Evolutionary conservation across 768 basidiomycete species (phyloP).

Genomic region (Daedaleopsis nitida): DNA sequence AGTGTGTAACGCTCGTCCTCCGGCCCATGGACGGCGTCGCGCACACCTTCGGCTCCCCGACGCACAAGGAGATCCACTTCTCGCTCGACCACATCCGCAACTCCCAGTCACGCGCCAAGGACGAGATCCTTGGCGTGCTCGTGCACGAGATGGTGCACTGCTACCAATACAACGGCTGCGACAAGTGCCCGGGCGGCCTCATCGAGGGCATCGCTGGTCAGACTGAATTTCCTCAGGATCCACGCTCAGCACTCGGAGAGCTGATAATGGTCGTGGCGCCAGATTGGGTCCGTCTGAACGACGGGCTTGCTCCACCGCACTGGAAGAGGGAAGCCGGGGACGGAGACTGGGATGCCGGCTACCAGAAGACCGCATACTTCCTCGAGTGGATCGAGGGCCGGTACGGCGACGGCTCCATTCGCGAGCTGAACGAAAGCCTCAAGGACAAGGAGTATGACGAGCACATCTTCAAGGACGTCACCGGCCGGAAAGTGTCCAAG

Average conservation of each 20-base stretch:
- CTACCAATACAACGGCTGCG: conserved; percentile 67
- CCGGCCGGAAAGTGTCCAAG: conserved; percentile 52
- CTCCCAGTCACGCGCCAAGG: conserved; percentile 41
- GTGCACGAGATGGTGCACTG: conserved; percentile 81
- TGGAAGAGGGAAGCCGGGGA: conserved; percentile 51
- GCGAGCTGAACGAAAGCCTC: conserved; percentile 58
- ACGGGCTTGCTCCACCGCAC: conserved; percentile 65
- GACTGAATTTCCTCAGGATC: conserved; percentile 13
- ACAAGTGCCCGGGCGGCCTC: conserved; percentile 66
- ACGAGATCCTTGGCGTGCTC: conserved; percentile 74
- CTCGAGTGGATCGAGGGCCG: conserved; percentile 65
- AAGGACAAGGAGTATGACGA: conserved; percentile 51
- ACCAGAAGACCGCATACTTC: conserved; percentile 74
- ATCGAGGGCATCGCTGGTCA: conserved; percentile 81
- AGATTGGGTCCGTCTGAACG: conserved; percentile 74
- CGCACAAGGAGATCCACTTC: conserved; percentile 75
- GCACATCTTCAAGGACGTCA: conserved; percentile 51
- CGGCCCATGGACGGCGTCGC: conserved; percentile 64
- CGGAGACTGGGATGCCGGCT: conserved; percentile 74
- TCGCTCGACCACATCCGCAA: conserved; percentile 64
- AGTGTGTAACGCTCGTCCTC: conserved; percentile 58
- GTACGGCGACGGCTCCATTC: conserved; percentile 55
- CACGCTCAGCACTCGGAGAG: neutral
- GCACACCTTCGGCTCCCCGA: conserved; percentile 55
- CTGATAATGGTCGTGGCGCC: neutral